Conservation (phyloP, 2,329 filamentous ascomycete genomes). For the Penicillium sp. region DNA sequence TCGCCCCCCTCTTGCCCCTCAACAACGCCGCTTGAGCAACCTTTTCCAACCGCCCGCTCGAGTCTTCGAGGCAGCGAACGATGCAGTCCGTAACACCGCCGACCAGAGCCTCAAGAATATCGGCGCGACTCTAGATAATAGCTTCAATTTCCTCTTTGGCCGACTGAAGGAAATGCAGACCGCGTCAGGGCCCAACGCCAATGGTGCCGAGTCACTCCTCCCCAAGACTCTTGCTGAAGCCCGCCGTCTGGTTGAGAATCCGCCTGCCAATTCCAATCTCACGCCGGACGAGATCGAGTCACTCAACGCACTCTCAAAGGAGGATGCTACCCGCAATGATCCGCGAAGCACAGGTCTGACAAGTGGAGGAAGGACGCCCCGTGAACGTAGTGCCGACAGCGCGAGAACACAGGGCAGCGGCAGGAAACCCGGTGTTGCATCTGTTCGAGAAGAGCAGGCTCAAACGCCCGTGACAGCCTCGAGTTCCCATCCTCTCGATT, state of each 20-base stretch:
- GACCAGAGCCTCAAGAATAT: slow-evolving; percentile 92
- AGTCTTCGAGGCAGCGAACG: slow-evolving; percentile 73
- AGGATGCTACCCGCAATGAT: slow-evolving; percentile 29
- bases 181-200: slow-evolving; percentile 44
- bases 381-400: slow-evolving; percentile 75
- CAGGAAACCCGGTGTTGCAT: slow-evolving; percentile 33
- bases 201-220: slow-evolving; percentile 45
- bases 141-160: slow-evolving; percentile 88
- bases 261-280: slow-evolving; percentile 46
- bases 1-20: slow-evolving; percentile 37
- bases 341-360: slow-evolving; percentile 58
- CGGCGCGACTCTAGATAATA: slow-evolving; percentile 80
- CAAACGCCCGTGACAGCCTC: slow-evolving; percentile 21
- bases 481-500: slow-evolving; percentile 61
- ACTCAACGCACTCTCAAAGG: slow-evolving; percentile 34
- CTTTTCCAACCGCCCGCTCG: slow-evolving; percentile 79
- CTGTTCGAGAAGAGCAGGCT: slow-evolving; percentile 19
- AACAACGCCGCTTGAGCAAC: slow-evolving; percentile 74
- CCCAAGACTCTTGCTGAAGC: slow-evolving; percentile 93
- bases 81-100: slow-evolving; percentile 78
- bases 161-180: slow-evolving; percentile 65
- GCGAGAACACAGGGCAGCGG: slow-evolving; percentile 32
- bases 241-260: slow-evolving; percentile 68
- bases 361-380: slow-evolving; percentile 55
- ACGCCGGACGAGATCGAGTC: slow-evolving; percentile 49